These are phyloP conservation scores for Penicillium verhagenii DNA, from an alignment of 495 filamentous ascomycete genomes.

Conservation along the genomic window DNA sequence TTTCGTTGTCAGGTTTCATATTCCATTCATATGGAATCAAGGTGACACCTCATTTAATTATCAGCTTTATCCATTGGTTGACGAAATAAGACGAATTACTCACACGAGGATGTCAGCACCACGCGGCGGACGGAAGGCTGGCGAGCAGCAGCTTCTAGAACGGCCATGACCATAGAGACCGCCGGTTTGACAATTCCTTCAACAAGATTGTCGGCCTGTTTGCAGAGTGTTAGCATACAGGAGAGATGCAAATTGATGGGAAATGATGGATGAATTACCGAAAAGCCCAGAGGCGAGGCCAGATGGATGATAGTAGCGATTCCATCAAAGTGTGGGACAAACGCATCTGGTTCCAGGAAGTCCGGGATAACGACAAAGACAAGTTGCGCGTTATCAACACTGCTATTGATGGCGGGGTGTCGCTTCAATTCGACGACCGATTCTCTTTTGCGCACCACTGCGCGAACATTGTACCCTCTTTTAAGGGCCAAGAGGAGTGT, in stretches of 20 bases:
- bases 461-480: constrained; percentile 25
- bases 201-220: constrained; percentile 16
- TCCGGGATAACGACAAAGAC: constrained; percentile 19
- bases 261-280: not conserved
- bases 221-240: not conserved
- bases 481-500: constrained; percentile 24
- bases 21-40: constrained; percentile 25
- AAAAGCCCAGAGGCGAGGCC: constrained; percentile 27
- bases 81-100: not conserved
- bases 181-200: constrained; percentile 36
- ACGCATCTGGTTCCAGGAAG: constrained; percentile 23
- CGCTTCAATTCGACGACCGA: constrained; percentile 19
- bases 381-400: not conserved
- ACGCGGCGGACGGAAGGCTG: constrained; percentile 37
- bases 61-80: not conserved
- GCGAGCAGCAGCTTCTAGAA: constrained; percentile 43
- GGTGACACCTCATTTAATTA: constrained; percentile 11
- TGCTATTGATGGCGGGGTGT: not conserved
- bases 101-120: constrained; percentile 46
- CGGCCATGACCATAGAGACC: constrained; percentile 33
- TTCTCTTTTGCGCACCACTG: constrained; percentile 21
- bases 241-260: not conserved
- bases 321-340: constrained; percentile 21
- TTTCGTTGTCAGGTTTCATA: constrained; percentile 18
- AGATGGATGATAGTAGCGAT: constrained; percentile 32